These are phyloP conservation scores for Xylaria sp. DNA, from an alignment of 2,329 filamentous ascomycete genomes.

Conservation along the genomic window DNA sequence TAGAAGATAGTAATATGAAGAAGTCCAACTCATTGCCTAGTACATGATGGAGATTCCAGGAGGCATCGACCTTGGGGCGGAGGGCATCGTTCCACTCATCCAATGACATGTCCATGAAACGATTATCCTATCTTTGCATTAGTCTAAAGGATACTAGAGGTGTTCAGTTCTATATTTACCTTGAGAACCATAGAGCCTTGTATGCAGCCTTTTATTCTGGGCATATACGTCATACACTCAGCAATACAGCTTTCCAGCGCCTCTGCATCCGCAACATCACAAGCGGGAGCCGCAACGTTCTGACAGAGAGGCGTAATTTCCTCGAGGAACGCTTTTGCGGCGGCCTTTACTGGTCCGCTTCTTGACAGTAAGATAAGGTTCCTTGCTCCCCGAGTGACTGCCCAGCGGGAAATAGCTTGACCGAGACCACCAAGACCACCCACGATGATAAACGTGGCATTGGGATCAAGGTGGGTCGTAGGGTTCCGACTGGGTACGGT, in stretches of 20 bases:
- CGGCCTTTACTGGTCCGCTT: constrained; percentile 27
- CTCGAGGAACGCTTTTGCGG: constrained; percentile 35
- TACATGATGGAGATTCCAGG: constrained; percentile 56
- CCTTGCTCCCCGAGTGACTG: constrained; percentile 24
- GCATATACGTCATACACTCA: constrained; percentile 44
- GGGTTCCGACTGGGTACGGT: constrained; percentile 34
- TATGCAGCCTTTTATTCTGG: constrained; percentile 56
- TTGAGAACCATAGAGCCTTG: constrained; percentile 57
- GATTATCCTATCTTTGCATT: constrained; percentile 41
- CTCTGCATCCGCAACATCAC: constrained; percentile 47
- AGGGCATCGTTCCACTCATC: constrained; percentile 53
- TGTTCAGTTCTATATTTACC: constrained; percentile 30
- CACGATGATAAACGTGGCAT: constrained; percentile 44
- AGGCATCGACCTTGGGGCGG: constrained; percentile 56
- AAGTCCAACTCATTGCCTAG: constrained; percentile 33
- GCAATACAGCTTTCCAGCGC: constrained; percentile 46
- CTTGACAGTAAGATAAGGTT: constrained; percentile 34
- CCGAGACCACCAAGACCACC: constrained; percentile 49
- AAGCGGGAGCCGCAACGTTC: constrained; percentile 43
- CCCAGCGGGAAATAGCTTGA: constrained; percentile 35
- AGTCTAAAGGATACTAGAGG: neutral
- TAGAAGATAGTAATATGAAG: constrained; percentile 44
- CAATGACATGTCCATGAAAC: constrained; percentile 53
- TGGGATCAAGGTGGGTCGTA: constrained; percentile 28
- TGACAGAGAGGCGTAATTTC: constrained; percentile 44